Evolutionary conservation across 1,284 basidiomycete species (phyloP).

Genomic region (Coniophora puteana): DNA sequence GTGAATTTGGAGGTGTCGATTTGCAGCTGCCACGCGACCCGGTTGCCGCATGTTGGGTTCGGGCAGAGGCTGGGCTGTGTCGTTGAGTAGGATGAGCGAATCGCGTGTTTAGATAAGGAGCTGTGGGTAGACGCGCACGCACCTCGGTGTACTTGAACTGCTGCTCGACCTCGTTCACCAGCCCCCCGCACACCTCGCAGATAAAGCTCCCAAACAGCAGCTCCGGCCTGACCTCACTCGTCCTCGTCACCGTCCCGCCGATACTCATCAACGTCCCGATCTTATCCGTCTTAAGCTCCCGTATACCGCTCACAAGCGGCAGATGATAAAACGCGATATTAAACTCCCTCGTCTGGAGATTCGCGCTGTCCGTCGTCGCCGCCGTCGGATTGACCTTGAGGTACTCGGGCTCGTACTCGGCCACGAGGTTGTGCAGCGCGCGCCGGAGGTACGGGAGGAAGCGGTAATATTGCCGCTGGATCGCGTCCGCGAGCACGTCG

Average conservation of each 20-base stretch:
- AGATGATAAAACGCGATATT: constrained; percentile 94
- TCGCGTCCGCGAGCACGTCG: constrained; percentile 89
- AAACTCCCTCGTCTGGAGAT: constrained; percentile 90
- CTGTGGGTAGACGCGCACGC: constrained; percentile 34
- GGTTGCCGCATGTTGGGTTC: constrained; percentile 91
- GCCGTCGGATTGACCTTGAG: constrained; percentile 86
- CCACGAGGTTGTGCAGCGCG: constrained; percentile 86
- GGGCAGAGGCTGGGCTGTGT: constrained; percentile 93
- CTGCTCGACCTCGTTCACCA: constrained; percentile 95
- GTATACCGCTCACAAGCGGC: constrained; percentile 92
- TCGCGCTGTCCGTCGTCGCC: constrained; percentile 77
- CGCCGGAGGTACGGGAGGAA: constrained; percentile 94
- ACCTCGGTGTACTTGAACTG: constrained; percentile 99
- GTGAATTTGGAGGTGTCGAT: constrained; percentile 97
- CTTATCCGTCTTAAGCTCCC: constrained; percentile 90
- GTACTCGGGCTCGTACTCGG: constrained; percentile 87
- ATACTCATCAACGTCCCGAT: constrained; percentile 94
- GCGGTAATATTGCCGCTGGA: constrained; percentile 94
- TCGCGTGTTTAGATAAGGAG: background rate
- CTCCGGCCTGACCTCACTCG: constrained; percentile 96
- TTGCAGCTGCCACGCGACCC: constrained; percentile 88
- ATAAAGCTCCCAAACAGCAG: constrained; percentile 91
- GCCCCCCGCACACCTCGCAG: constrained; percentile 84
- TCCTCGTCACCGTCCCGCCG: constrained; percentile 95
- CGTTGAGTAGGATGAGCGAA: constrained; percentile 9